phyloP scores from a whole-genome alignment of 352 stramenopile genomes.

The Bremia lactucae region DNA sequence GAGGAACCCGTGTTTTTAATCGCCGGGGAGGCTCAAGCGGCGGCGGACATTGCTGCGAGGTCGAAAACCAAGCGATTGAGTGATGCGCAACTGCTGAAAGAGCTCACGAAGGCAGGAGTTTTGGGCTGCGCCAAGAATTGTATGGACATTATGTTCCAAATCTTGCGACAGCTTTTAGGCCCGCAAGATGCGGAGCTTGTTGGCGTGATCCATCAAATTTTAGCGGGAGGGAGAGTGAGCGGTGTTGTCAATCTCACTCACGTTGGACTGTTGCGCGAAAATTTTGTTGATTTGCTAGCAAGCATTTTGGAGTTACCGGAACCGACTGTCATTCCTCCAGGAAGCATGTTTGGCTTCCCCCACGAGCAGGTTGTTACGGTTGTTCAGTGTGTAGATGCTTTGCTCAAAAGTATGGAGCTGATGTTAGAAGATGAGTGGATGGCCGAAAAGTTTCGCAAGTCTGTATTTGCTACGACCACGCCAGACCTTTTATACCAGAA shows the following conservation, averaged over 20 bases:
- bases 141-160: conserved; percentile 72
- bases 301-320: conserved; percentile 79
- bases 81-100: conserved; percentile 51
- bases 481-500: conserved; percentile 73
- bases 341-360: conserved; percentile 41
- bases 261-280: conserved; percentile 66
- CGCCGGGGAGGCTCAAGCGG: conserved; percentile 63
- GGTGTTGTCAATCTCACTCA: conserved; percentile 64
- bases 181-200: conserved; percentile 49
- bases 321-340: conserved; percentile 46
- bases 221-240: conserved; percentile 35
- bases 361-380: conserved; percentile 71
- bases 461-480: conserved; percentile 64
- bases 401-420: conserved; percentile 75
- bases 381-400: conserved; percentile 60
- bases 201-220: conserved; percentile 59
- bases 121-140: conserved; percentile 67
- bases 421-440: conserved; percentile 85
- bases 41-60: conserved; percentile 51
- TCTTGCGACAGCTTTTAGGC: conserved; percentile 69
- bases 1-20: conserved; percentile 84
- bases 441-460: conserved; percentile 72
- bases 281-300: conserved; percentile 72
- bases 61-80: conserved; percentile 46
- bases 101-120: conserved; percentile 66